Evolutionary conservation across 179 eudicot species (phyloP).

Genomic region (Drosera spatulata): DNA sequence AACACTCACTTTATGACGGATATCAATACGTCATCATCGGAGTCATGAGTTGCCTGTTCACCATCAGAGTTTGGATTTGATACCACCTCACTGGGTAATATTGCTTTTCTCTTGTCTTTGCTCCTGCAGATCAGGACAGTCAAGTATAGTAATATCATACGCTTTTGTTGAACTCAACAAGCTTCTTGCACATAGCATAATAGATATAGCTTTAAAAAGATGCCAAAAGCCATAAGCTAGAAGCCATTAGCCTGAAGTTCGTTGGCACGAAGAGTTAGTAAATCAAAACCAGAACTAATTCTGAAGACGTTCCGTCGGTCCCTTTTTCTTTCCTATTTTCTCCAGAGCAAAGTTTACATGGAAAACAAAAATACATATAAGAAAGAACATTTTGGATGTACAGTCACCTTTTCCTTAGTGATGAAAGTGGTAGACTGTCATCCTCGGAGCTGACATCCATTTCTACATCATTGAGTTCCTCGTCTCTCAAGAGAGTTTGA

Average conservation of each 20-base stretch:
- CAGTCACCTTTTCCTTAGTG: constrained; percentile 52
- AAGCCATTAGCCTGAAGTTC: too few species aligned
- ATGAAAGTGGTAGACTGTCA: constrained; percentile 48
- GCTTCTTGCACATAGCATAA: too few species aligned
- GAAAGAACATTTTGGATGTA: neutral
- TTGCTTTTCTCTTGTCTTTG: constrained; percentile 26
- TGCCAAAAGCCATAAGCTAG: too few species aligned
- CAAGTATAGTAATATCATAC: too few species aligned
- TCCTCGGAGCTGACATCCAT: constrained; percentile 34
- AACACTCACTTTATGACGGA: constrained; percentile 41
- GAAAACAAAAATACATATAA: neutral
- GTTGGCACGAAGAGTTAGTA: neutral
- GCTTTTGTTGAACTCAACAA: too few species aligned
- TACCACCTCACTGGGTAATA: constrained; percentile 14
- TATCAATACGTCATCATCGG: constrained; percentile 50
- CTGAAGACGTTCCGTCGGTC: neutral
- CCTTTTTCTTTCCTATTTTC: neutral
- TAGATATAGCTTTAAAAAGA: too few species aligned
- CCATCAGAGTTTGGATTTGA: constrained; percentile 13
- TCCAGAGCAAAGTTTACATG: neutral
- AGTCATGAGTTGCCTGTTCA: constrained; percentile 21
- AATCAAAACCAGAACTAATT: neutral
- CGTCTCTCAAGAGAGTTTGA: constrained; percentile 32
- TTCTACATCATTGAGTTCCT: constrained; percentile 19
- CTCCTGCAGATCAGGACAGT: constrained; percentile 18